phyloP scores from a whole-genome alignment of 345 rosid species.

The Ceriops tagal region DNA sequence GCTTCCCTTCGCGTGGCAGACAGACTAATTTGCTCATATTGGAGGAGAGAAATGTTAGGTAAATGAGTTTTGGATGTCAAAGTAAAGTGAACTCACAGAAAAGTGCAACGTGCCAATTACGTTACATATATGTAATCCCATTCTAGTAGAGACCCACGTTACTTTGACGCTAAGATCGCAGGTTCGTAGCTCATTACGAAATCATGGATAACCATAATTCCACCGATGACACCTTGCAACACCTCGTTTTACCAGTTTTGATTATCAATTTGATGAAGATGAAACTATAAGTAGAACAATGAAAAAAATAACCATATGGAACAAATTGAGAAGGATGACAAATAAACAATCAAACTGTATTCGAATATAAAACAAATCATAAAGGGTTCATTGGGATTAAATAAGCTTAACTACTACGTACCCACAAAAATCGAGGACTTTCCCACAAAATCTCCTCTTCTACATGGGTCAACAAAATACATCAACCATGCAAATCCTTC shows the following conservation, averaged over 20 bases:
- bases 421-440: constrained; percentile 16
- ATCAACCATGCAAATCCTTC: constrained; percentile 13
- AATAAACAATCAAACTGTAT: constrained; percentile 9
- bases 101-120: no score
- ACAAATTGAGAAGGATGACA: not conserved
- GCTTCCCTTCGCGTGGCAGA: not conserved
- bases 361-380: constrained; percentile 5
- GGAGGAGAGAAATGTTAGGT: not conserved
- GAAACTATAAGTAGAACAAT: not conserved
- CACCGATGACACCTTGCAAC: no score
- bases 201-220: no score
- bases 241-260: no score
- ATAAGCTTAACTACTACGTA: not conserved
- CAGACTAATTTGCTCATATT: not conserved
- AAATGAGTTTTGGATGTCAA: no score
- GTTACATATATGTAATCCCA: no score
- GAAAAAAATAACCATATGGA: not conserved
- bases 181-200: no score
- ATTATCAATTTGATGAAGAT: no score
- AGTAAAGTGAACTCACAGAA: no score
- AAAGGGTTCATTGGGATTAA: constrained; percentile 4
- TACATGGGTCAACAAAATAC: not conserved
- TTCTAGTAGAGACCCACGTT: no score
- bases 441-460: constrained; percentile 6
- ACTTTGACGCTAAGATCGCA: no score